Evolutionary conservation across 495 filamentous ascomycete genomes (phyloP).

Genomic region (Cercophora newfieldiana): DNA sequence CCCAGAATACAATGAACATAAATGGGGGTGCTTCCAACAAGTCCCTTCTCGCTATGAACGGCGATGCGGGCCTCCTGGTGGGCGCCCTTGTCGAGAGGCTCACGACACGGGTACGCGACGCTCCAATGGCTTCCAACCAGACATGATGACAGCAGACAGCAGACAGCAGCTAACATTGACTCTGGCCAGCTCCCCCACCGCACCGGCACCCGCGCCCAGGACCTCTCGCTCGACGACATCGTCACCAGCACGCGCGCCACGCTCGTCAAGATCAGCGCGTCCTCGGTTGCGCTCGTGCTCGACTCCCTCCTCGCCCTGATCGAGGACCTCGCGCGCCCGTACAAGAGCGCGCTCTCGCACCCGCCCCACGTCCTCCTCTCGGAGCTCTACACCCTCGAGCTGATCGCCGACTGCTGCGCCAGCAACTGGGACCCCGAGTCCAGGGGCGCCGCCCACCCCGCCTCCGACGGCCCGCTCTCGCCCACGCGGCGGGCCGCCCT

Average conservation of each 20-base stretch:
- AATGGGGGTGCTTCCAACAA: constrained; percentile 12
- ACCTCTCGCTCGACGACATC: constrained; percentile 62
- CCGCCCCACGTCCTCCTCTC: constrained; percentile 58
- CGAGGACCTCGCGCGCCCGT: constrained; percentile 51
- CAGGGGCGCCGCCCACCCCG: constrained; percentile 20
- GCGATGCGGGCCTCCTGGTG: constrained; percentile 62
- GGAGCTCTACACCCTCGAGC: constrained; percentile 59
- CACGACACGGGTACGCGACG: constrained; percentile 54
- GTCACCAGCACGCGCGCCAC: constrained; percentile 59
- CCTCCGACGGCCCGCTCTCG: constrained; percentile 29
- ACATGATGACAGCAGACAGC: constrained; percentile 6
- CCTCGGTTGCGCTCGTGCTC: constrained; percentile 54
- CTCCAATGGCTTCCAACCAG: background rate
- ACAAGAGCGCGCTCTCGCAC: constrained; percentile 45
- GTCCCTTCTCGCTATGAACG: constrained; percentile 36
- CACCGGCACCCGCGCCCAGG: constrained; percentile 58
- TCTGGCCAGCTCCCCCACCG: constrained; percentile 59
- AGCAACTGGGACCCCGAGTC: constrained; percentile 49
- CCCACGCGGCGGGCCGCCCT: constrained; percentile 25
- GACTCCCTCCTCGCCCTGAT: constrained; percentile 54
- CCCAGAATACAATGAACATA: constrained; percentile 42
- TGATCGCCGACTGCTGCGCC: constrained; percentile 64
- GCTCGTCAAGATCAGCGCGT: constrained; percentile 58
- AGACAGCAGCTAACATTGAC: background rate
- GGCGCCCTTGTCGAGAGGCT: constrained; percentile 65